Percentiles rank a stretch among this genome's conserved stretches.
Evolutionary conservation across 2,329 filamentous ascomycete genomes (phyloP).

Genomic region (Aureobasidium musti): DNA sequence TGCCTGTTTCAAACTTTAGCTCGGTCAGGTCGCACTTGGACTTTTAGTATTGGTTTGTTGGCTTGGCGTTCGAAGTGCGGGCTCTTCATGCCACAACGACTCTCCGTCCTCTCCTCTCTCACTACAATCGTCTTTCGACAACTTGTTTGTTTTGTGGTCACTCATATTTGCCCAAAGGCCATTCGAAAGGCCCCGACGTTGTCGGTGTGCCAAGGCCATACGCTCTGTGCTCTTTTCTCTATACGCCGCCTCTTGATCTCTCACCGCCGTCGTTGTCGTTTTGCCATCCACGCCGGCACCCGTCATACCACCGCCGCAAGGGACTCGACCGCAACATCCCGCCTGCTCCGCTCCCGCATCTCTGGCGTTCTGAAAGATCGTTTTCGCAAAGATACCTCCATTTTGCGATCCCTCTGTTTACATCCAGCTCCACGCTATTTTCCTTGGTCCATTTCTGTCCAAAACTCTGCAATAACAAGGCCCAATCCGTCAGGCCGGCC

Average conservation of each 20-base stretch:
- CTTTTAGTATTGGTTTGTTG: constrained; percentile 14
- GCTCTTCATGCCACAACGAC: constrained; percentile 17
- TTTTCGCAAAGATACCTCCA: constrained; percentile 31
- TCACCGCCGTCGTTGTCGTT: constrained; percentile 23
- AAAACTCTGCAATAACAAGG: constrained; percentile 26
- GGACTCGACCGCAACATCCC: constrained; percentile 27
- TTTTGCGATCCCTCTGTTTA: constrained; percentile 9
- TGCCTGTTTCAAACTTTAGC: background rate
- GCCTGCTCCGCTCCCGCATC: constrained; percentile 18
- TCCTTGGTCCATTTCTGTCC: constrained; percentile 16
- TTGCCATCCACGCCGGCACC: constrained; percentile 10
- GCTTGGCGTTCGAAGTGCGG: constrained; percentile 2
- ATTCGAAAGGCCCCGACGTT: constrained; percentile 41
- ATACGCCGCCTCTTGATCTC: constrained; percentile 14
- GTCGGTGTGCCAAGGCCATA: constrained; percentile 41
- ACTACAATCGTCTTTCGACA: constrained; percentile 29
- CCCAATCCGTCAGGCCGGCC: constrained; percentile 22
- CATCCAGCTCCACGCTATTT: constrained; percentile 27
- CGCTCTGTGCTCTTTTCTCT: constrained; percentile 33
- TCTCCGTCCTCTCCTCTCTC: constrained; percentile 28
- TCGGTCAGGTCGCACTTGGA: constrained; percentile 1
- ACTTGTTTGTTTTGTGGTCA: constrained; percentile 47
- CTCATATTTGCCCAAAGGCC: constrained; percentile 34
- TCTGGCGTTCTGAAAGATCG: constrained; percentile 24
- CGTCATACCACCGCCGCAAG: constrained; percentile 28